phyloP scores from a whole-genome alignment of 2,329 filamentous ascomycete genomes.

The Chrysosporium queenslandicum region DNA sequence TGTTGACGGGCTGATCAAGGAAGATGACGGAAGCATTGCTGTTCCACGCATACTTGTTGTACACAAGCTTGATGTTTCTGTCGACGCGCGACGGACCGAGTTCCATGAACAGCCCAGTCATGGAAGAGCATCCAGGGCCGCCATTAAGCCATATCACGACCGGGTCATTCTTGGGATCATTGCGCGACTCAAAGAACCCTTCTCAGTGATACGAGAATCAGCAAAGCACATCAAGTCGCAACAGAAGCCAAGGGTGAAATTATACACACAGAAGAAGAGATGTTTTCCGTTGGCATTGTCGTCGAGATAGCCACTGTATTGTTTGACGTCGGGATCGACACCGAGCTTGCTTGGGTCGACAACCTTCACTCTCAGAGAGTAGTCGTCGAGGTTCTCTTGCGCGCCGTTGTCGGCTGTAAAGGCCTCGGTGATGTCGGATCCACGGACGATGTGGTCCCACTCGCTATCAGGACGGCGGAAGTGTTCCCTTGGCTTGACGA shows the following conservation, averaged over 20 bases:
- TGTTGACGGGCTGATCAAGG: slow-evolving; percentile 97
- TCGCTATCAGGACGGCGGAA: slow-evolving; percentile 64
- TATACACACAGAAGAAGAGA: slow-evolving; percentile 82
- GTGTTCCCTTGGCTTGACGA: slow-evolving; percentile 74
- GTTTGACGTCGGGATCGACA: slow-evolving; percentile 80
- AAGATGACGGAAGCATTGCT: slow-evolving; percentile 97
- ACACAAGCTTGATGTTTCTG: slow-evolving; percentile 68
- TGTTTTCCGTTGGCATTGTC: slow-evolving; percentile 97
- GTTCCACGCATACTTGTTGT: slow-evolving; percentile 92
- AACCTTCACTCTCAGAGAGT: slow-evolving; percentile 81
- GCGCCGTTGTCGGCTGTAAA: slow-evolving; percentile 65
- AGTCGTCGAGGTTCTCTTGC: slow-evolving; percentile 59
- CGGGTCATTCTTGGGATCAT: slow-evolving; percentile 92
- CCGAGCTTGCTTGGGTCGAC: slow-evolving; percentile 76
- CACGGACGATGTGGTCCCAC: slow-evolving; percentile 88
- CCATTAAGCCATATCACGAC: slow-evolving; percentile 94
- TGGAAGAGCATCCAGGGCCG: slow-evolving; percentile 89
- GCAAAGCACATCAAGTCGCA: no score
- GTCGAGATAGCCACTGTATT: slow-evolving; percentile 96
- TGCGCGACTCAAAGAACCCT: slow-evolving; percentile 99
- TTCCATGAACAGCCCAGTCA: slow-evolving; percentile 96
- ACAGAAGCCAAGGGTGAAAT: neutral
- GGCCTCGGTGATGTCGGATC: slow-evolving; percentile 69
- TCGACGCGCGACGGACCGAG: slow-evolving; percentile 84
- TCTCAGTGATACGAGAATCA: neutral